Base-by-base conservation (phyloP, 177 flowering plant genomes). In the Tripterygium wilfordii region DNA sequence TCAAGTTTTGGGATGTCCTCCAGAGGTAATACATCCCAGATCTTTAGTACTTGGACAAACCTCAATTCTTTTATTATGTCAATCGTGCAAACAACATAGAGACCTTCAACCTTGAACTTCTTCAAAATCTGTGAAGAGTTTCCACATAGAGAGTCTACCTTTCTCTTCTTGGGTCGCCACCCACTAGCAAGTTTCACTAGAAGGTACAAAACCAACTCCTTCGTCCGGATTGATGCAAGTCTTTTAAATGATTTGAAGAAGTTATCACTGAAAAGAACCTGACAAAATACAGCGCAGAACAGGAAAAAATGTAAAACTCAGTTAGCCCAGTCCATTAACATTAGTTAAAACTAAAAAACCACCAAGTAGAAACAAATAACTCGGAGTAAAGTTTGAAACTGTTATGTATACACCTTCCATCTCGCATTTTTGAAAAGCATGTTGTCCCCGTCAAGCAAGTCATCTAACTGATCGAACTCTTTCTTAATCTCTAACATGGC, bases 21-120 rank as follows among this genome's bases (percentile, higher is more conserved):
- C 22, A 60, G 30, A 16, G 79, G 80, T 55, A 83, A 55, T 15
- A 83, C 35, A 57, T 80, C 87, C 95, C 95, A 85, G 17, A 77
- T 48, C 61, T 67, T 83, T 55, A 85, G 48, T 14, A 82, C 78
- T 62, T 85, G 95, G 6, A 16, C 29, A 32, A 80, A 65, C 4
- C 13, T 32, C 23, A 54, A 40, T 37, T 75, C 71, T 61, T 80
- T 82, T 28, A 39, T 42, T 4, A 78, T 60, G 41, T 86, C 95
- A 50, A 65, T 56, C 2, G 88, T 53, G 54, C 82, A 70, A 49
- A 83, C 30, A 24, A 80, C 28, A 52, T 71, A 70, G 16, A 69
- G 51, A 15, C 56, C 60, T 45, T 60, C 77, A 56, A 83, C 77
- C 56, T 73, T 75, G 54, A 62, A 75, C 41, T 70, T 69, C 53